These are phyloP conservation scores for Bryoerythrophyllum caledonicum DNA, from an alignment of 225 moss, liverwort and hornwort species.

Conservation along the genomic window DNA sequence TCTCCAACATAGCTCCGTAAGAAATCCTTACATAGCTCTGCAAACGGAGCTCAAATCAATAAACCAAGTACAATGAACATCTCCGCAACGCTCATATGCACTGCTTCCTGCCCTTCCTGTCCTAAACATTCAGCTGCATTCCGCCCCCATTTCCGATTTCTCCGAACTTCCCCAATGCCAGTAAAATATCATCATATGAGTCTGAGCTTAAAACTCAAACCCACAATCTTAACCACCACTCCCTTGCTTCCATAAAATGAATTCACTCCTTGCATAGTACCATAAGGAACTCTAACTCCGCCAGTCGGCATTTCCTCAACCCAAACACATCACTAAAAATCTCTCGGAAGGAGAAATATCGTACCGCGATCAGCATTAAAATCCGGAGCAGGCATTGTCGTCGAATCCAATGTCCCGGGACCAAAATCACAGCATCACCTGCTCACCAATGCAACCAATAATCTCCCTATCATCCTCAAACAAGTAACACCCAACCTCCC, in stretches of 20 bases:
- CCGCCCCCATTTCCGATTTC: not conserved
- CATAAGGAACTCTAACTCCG: not conserved
- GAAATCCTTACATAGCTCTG: slow-evolving; percentile 79
- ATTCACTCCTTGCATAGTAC: slow-evolving; percentile 2
- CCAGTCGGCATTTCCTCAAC: not conserved
- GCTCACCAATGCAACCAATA: not conserved
- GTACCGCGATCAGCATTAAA: slow-evolving; percentile 65
- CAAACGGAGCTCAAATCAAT: slow-evolving; percentile 18
- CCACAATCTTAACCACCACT: not conserved
- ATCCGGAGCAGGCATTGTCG: slow-evolving; percentile 51
- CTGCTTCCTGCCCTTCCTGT: not conserved
- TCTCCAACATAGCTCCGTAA: slow-evolving; percentile 54
- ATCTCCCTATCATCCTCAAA: not conserved
- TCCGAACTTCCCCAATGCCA: not conserved
- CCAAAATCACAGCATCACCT: slow-evolving; percentile 29
- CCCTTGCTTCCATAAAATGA: not conserved
- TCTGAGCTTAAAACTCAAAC: not conserved
- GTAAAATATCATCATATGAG: not conserved
- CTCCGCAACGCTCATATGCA: not conserved
- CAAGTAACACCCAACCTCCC: too few relatives aligned
- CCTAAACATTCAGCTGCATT: too few relatives aligned
- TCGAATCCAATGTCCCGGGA: slow-evolving; percentile 2
- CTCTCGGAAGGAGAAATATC: not conserved
- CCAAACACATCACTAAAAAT: not conserved
- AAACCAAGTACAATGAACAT: not conserved